Evolutionary conservation across 345 rosid genomes (phyloP).

Genomic region (Pistacia vera): DNA sequence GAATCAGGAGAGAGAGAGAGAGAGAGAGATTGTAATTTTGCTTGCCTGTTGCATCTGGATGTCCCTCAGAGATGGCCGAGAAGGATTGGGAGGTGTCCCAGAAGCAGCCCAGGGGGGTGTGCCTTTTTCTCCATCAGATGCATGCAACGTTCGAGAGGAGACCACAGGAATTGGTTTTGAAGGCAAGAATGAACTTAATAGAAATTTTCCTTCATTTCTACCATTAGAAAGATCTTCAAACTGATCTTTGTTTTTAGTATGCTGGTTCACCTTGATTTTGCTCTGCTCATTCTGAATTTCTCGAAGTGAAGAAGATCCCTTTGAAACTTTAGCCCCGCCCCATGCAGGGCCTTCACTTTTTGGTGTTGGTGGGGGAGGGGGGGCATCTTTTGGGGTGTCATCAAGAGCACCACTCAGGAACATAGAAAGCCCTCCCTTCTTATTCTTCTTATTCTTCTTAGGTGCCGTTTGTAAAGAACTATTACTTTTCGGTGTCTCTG

Average conservation of each 20-base stretch:
- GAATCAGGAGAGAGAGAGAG: background rate
- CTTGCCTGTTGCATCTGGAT: constrained; percentile 93
- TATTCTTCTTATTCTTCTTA: constrained; percentile 82
- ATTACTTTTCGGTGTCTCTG: constrained; percentile 45
- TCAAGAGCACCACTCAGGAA: constrained; percentile 98
- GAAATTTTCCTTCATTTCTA: constrained; percentile 60
- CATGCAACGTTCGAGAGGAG: constrained; percentile 39
- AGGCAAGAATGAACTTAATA: constrained; percentile 66
- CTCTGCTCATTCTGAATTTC: constrained; percentile 91
- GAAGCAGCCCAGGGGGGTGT: constrained; percentile 95
- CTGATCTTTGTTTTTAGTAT: constrained; percentile 39
- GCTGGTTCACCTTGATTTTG: constrained; percentile 44
- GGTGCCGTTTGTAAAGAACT: constrained; percentile 34
- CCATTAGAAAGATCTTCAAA: constrained; percentile 37
- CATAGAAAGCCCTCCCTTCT: constrained; percentile 97
- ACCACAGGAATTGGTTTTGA: constrained; percentile 79
- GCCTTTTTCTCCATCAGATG: constrained; percentile 63
- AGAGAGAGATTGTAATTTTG: background rate
- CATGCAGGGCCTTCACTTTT: constrained; percentile 88
- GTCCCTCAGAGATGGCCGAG: constrained; percentile 88
- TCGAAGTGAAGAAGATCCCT: constrained; percentile 77
- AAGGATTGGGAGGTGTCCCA: constrained; percentile 64
- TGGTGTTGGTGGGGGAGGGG: constrained; percentile 62
- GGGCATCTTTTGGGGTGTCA: constrained; percentile 49
- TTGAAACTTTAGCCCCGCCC: constrained; percentile 89